Evolutionary conservation across 2,329 filamentous ascomycete genomes (phyloP), one percentile per base, ranked within the genome.

Genomic region (Colletotrichum lentis): DNA sequence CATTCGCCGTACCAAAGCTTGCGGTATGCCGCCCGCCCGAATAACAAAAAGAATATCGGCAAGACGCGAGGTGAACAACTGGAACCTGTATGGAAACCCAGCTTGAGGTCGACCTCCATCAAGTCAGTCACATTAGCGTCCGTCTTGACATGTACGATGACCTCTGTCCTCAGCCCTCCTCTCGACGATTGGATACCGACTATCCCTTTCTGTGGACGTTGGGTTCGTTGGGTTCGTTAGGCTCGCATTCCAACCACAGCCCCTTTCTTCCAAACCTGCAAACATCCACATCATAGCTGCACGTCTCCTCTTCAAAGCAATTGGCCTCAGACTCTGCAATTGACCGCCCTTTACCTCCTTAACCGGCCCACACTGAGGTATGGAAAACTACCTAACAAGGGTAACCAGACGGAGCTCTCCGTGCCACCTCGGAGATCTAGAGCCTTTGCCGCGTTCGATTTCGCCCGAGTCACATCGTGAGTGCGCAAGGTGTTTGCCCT

Each of bases 261-360:
- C 31, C 46, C 27, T 52, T 41, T 41, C 49, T 44, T 43, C 41
- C 65, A 60, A 59, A 60, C 62, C 54, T 39, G 65, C 41, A 37
- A 65, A 55, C 61, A 59, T 65, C 55, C 61, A 60, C 65, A 39
- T 65, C n/a, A 27, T 59, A 31, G 27, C 54, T 65, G 65, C 55
- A 59, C n/a, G 52, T 8, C 47, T 54, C 49, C 62, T 16, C 12
- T 31, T 54, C 35, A 47, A 35, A 43, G 58, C 49, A 64, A 54
- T 60, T 60, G 57, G 46, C 49, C 37, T 61, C 43, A 22, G 7
- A 55, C 31, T n/a, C 41, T 43, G 24, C 62, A 60, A 65, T 61
- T 69, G 66, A 69, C 66, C 66, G 66, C 66, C 56, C 62, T 69
- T 69, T 69, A 47, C 62, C 27, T 61, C 41, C 37, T n/a, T 39